Base-by-base conservation (phyloP, 805 yeast species). In the Blastobotrys americana region DNA sequence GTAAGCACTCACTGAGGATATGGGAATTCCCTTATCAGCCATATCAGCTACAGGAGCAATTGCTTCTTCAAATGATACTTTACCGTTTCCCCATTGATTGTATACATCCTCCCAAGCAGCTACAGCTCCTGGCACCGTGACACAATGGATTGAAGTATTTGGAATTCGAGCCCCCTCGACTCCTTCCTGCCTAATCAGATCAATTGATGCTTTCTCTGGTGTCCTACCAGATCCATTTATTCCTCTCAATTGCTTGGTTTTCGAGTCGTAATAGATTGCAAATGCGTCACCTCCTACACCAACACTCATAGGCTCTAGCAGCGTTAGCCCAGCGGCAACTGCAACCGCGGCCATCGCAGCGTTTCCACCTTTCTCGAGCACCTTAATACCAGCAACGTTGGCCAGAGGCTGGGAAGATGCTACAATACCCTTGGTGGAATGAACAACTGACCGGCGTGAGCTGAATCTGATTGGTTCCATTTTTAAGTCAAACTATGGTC, bases 341-440 rank as follows among this genome's bases (percentile, higher is more conserved):
- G 63, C 73, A 39, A 60, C 70, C 21, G 68, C 72, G 13, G 71
- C 73, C 56, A 56, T 69, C 35, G 61, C 68, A 15, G 65, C 71
- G 48, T 84, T 84, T 3, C 95, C 93, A 3, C 94, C 93, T 48
- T 67, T 65, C 19, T 74, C 78, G 22, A 84, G 69, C 28, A 84
- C 74, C 57, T 72, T 72, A 25, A 81, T 60, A 3, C 87, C 89
- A 0, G 88, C 90, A 1, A 84, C 77, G 42, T 78, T 77, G 27
- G 93, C 94, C 41, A 81, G 62, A 2, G 90, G 85, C 62, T 85
- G 93, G 0, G 89, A 69, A 1, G 88, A 78, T 1, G 85, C 73
- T 2, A 82, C 87, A 40, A 84, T 77, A 1, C 89, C 93, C 56
- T 74, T 76, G 16, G 78, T 66, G 3, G 89, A 81, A 59, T 81